These are phyloP conservation scores for Rhodotorula sp. DNA, from an alignment of 1,284 basidiomycete genomes.

Conservation along the genomic window DNA sequence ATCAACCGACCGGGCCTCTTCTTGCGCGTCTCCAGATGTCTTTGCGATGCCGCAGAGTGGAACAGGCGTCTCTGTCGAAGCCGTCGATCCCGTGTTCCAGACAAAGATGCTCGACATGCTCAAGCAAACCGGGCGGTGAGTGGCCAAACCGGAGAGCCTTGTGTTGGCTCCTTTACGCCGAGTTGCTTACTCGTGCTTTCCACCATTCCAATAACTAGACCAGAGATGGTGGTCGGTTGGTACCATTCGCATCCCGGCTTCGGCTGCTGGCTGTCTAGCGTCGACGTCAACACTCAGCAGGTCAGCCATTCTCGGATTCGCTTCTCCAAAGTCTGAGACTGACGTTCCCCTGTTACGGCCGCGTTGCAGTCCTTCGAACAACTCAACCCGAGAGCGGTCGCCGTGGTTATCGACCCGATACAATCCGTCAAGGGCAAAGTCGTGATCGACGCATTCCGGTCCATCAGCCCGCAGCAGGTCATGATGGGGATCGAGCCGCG, in stretches of 20 bases:
- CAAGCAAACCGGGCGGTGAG: constrained; percentile 95
- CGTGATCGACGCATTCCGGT: constrained; percentile 98
- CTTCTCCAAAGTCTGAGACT: background rate
- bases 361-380: constrained; percentile 85
- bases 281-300: constrained; percentile 99
- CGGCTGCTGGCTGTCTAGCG: constrained; percentile 98
- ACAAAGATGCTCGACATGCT: constrained; percentile 99
- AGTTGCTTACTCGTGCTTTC: background rate
- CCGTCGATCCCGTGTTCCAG: constrained; percentile 99
- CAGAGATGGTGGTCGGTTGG: constrained; percentile 99
- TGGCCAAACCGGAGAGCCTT: constrained; percentile 24
- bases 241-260: constrained; percentile 99
- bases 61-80: constrained; percentile 97
- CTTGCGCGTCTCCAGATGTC: constrained; percentile 62
- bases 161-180: background rate
- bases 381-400: constrained; percentile 90
- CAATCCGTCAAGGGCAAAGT: constrained; percentile 91
- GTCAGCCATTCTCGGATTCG: constrained; percentile 54
- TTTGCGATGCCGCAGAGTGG: constrained; percentile 99
- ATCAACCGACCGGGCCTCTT: background rate
- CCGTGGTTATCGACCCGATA: constrained; percentile 97
- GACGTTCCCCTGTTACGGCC: background rate
- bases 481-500: constrained; percentile 86
- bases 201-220: constrained; percentile 56
- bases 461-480: constrained; percentile 83